Conservation (phyloP, 495 filamentous ascomycete species). For the Podospora pseudoanserina region DNA sequence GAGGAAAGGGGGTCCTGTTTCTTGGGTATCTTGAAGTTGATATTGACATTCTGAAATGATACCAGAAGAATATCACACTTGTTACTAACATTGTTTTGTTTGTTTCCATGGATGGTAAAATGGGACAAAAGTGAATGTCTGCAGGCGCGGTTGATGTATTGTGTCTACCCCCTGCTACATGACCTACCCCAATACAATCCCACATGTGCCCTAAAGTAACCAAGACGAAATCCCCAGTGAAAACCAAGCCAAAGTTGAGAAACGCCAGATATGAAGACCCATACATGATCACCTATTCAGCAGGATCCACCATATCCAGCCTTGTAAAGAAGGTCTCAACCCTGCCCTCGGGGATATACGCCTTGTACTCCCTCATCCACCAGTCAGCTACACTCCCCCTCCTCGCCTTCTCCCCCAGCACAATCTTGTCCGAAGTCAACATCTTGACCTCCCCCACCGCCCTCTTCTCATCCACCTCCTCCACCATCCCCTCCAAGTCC, state of each 20-base stretch:
- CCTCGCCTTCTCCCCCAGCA: neutral
- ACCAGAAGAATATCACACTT: no score
- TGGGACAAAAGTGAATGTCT: no score
- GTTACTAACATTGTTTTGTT: no score
- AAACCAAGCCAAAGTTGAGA: neutral
- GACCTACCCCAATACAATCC: no score
- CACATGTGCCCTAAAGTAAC: no score
- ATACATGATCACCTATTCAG: neutral
- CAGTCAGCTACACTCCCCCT: conserved; percentile 19
- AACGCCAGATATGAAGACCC: neutral
- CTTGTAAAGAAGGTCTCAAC: conserved; percentile 11
- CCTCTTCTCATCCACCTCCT: neutral
- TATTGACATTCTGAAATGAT: no score
- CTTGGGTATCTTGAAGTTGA: no score
- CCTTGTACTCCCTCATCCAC: conserved; percentile 22
- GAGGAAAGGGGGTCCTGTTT: neutral
- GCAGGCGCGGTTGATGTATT: no score
- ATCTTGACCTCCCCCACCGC: conserved; percentile 15
- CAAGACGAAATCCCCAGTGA: neutral
- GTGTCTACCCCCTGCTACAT: no score
- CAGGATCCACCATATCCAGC: conserved; percentile 21
- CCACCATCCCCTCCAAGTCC: neutral
- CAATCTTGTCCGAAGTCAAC: conserved; percentile 21
- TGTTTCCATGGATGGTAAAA: no score
- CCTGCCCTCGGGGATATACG: conserved; percentile 19